These are phyloP conservation scores for Penicillium sp. DNA, from an alignment of 2,329 filamentous ascomycete genomes.

Conservation along the genomic window DNA sequence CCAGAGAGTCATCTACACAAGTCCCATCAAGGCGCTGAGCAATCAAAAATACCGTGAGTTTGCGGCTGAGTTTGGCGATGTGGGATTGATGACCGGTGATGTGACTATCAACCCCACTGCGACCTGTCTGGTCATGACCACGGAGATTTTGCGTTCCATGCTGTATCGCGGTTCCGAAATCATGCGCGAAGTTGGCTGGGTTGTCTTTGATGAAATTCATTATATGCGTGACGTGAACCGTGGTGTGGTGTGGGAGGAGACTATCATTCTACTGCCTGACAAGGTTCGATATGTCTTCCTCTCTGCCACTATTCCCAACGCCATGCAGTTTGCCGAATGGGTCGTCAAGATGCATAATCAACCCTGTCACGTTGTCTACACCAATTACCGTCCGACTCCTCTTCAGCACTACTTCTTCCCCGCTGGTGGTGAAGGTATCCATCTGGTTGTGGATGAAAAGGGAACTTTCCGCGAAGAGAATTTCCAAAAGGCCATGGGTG, in stretches of 20 bases:
- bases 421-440: conserved; percentile 86
- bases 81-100: conserved; percentile 97
- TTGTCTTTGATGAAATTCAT: conserved; percentile 97
- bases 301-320: conserved; percentile 97
- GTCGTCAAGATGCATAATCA: conserved; percentile 97
- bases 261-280: conserved; percentile 95
- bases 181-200: conserved; percentile 99
- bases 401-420: conserved; percentile 98
- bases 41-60: conserved; percentile 99
- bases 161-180: conserved; percentile 97
- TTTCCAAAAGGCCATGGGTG: conserved; percentile 92
- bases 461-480: conserved; percentile 95
- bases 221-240: conserved; percentile 89
- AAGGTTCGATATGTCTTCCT: conserved; percentile 99
- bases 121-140: conserved; percentile 98
- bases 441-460: conserved; percentile 95
- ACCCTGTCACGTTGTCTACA: conserved; percentile 98
- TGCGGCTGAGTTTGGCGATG: conserved; percentile 91
- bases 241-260: conserved; percentile 99
- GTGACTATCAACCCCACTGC: conserved; percentile 99
- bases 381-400: conserved; percentile 94
- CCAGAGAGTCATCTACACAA: conserved; percentile 98
- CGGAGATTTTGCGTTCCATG: conserved; percentile 98
- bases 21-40: conserved; percentile 97
- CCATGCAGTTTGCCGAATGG: conserved; percentile 99